Base-by-base conservation (phyloP, 2,329 filamentous ascomycete genomes). In the Diaporthe sp. region DNA sequence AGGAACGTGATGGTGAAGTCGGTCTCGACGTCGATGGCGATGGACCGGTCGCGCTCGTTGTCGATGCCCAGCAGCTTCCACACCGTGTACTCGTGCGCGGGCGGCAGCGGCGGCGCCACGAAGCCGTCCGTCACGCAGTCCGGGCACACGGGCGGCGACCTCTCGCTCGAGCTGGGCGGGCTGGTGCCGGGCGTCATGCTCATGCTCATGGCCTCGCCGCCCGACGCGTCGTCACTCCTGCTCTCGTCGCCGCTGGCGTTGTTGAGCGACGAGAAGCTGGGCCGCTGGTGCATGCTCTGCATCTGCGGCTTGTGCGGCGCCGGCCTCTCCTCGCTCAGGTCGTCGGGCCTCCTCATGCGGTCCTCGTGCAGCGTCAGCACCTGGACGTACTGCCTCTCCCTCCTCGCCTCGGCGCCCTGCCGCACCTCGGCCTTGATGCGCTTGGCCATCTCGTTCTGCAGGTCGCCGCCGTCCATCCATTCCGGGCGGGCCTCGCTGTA, bases 1-100 rank as follows among this genome's bases (percentile, higher is more conserved):
- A 92, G 84, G 79, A 92, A 93, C 74, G 90, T 86, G 87, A 91
- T 90, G 74, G 89, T 82, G 58, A 88, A 86, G 79, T 80, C 78
- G 3, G 79, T 77, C 49, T 81, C 81, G 15, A 75, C 74, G 44
- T 75, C 74, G n/a, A 59, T 44, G n/a, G 74, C 74, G 25, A 75
- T 44, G 7, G 69, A 39, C 9, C 69, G 44, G 31, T 72, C 53
- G 17, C 70, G 42, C 59, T 73, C 70, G 74, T 73, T 73, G 59
- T 75, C 74, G 69, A 75, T 72, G 22, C 74, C 74, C 31, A 75
- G 69, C 59, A 75, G 69, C 44, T 68, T 75, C 74, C 74, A 75
- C n/a, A 75, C 74, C 10, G 74, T 75, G 28, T 59, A 73, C 69
- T 75, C 74, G 55, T 73, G 74, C 1, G 59, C 49, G 8, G 74